Evolutionary conservation across 768 basidiomycete species (phyloP), one percentile per base, ranked within the genome.

Genomic region (Suillus clintonianus): DNA sequence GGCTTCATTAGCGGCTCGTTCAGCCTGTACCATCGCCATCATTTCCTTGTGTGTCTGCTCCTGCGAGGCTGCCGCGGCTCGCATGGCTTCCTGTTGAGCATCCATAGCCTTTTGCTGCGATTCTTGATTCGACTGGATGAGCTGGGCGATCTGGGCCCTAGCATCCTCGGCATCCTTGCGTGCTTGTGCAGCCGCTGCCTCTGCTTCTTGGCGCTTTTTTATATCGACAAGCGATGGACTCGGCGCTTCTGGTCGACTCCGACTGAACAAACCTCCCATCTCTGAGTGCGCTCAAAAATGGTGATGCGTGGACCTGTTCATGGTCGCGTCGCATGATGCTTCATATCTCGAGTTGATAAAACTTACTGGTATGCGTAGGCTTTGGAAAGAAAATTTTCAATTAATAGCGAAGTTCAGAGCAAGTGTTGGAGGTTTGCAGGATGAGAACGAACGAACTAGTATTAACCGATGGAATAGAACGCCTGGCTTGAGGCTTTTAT

Each of bases 181-280:
- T 0, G 63, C 63, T 24, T 64, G 42, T 11, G 24, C 42, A 32
- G 53, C 37, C 7, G 63, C 63, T 3, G 42, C 60, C 47, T 64
- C 60, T 24, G 61, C 63, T 0, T 22, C 8, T n/a, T 43, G 60
- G 17, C 61, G 63, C 3, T 17, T 32, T 41, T 37, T 7, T 43
- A 64, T 64, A 5, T 43, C 63, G 1, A 1, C 39, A 10, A 64
- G 39, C 0, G 63, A 53, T 13, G 63, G 60, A n/a, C 41, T 64
- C n/a, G 48, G 39, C 5, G 41, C 61, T 37, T 32, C 34, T 30
- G 50, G 60, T 4, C 37, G 60, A 15, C n/a, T 27, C 32, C 27
- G 47, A 57, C 37, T 56, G 55, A 56, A 56, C 1, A 27, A 5
- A 39, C 37, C 37, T 27, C 56, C 56, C 56, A 57, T 57, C 17